These are phyloP conservation scores for Fusarium pilosicola DNA, from an alignment of 2,329 filamentous ascomycete genomes.

Conservation along the genomic window DNA sequence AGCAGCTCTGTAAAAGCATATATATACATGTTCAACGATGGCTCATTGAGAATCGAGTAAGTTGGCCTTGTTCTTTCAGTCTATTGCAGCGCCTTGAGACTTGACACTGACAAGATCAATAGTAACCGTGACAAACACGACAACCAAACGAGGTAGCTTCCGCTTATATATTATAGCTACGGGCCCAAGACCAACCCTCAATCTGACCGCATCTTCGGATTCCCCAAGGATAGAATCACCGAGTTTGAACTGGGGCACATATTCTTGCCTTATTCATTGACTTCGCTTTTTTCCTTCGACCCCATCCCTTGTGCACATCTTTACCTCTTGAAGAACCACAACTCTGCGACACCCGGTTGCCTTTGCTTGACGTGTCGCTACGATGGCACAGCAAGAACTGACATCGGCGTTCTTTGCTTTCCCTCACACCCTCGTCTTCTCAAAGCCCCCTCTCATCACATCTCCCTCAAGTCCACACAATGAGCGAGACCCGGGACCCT, in stretches of 20 bases:
- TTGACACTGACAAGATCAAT: neutral
- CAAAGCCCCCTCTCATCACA: neutral
- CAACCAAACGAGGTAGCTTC: no score
- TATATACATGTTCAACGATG: fast-evolving
- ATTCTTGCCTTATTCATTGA: no score
- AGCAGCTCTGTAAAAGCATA: neutral
- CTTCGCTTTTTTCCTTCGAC: no score
- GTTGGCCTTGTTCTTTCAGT: neutral
- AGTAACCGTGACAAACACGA: neutral
- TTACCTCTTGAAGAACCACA: neutral
- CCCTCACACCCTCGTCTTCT: neutral
- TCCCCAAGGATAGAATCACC: no score
- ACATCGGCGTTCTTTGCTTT: no score
- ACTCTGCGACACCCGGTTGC: no score
- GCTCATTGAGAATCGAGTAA: neutral
- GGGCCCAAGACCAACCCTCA: no score
- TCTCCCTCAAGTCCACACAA: neutral
- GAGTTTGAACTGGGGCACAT: no score
- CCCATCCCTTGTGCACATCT: neutral
- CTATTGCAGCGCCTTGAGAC: fast-evolving
- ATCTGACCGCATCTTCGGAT: no score
- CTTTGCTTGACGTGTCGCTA: no score
- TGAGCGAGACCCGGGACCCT: neutral
- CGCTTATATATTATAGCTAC: neutral
- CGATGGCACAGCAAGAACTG: no score